phyloP scores from a whole-genome alignment of 805 yeast genomes.

The Alloascoidea africana region DNA sequence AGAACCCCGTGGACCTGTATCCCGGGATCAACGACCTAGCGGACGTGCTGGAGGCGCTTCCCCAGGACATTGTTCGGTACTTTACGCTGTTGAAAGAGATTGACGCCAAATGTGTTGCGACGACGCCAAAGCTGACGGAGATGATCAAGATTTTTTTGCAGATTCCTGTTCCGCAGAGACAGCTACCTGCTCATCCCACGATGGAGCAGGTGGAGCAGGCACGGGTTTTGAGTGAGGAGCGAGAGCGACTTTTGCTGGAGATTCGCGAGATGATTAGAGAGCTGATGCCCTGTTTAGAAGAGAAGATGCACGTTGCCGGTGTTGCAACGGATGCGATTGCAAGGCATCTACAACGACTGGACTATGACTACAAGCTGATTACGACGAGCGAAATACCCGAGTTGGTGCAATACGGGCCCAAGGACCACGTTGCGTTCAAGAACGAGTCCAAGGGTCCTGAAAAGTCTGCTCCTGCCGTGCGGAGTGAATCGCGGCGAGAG shows the following conservation, averaged over 20 bases:
- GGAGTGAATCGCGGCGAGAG: slow-evolving; percentile 80
- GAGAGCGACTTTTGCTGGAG: slow-evolving; percentile 16
- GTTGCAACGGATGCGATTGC: slow-evolving; percentile 69
- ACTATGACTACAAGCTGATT: slow-evolving; percentile 67
- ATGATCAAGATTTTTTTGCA: slow-evolving; percentile 34
- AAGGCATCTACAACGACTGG: slow-evolving; percentile 56
- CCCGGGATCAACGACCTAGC: slow-evolving; percentile 88
- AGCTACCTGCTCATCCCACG: slow-evolving; percentile 5
- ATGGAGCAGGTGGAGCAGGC: slow-evolving; percentile 2
- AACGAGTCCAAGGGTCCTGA: slow-evolving; percentile 35
- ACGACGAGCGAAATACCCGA: slow-evolving; percentile 71
- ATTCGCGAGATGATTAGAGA: slow-evolving; percentile 36
- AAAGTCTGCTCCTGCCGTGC: slow-evolving; percentile 52
- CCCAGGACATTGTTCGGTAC: slow-evolving; percentile 67
- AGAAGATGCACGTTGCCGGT: slow-evolving; percentile 93
- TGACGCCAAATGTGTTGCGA: slow-evolving; percentile 79
- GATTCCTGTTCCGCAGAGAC: slow-evolving; percentile 12
- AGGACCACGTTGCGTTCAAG: slow-evolving; percentile 85
- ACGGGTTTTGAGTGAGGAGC: slow-evolving; percentile 10
- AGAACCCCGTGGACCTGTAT: slow-evolving; percentile 23
- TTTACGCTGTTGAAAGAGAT: slow-evolving; percentile 83
- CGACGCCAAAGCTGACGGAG: slow-evolving; percentile 50
- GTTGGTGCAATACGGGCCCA: slow-evolving; percentile 57
- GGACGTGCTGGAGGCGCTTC: slow-evolving; percentile 85
- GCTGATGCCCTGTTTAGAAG: slow-evolving; percentile 84